Base-by-base conservation (phyloP, 2,329 filamentous ascomycete genomes). In the Beauveria varroae region DNA sequence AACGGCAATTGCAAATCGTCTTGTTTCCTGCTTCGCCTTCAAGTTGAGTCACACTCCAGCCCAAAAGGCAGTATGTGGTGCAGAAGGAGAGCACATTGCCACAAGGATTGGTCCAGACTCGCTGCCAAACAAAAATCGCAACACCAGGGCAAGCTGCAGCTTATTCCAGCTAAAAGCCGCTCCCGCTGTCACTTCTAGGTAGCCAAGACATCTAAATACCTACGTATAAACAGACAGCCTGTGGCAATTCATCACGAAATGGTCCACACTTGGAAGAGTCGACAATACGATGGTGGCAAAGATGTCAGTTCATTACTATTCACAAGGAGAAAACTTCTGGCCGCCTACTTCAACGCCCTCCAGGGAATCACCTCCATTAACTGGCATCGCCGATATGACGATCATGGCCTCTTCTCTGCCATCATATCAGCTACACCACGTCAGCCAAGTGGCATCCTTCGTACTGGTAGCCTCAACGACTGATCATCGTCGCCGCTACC, bases 131-230 rank as follows among this genome's bases (percentile, higher is more conserved):
- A 51, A 34, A 14, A 4, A 30, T 22, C 16, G n/a, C 18, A 43
- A 43, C 40, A 43, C 16, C 52, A 30, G 18, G 22, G 22, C 26
- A 10, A 10, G 18, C 40, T 28, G 37, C 24, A 30, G 26, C 54
- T 57, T 49, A 49, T 57, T 43, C 54, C 54, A 57, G 55, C 43
- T 49, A 57, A 57, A 57, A 57, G 55, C 55, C 55, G 43, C 55
- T 49, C 55, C 55, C 43, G 55, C 43, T 49, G 16, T 28, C 55
- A 43, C 26, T 54, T 12, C 24, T 26, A 8, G 12, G 12, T n/a
- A 24, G n/a, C 37, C 52, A 55, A 43, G 37, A 8, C 52, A 20
- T 50, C 2, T 12, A 34, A 14, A 37, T n/a, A n/a, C n/a, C n/a
- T n/a, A n/a, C n/a, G n/a, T n/a, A n/a, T 14, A 37, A n/a, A 2